A percentile compares a stretch with the other conserved stretches of the same genome.
These are phyloP conservation scores for Pyrus hybrid DNA, from an alignment of 331 rosid genomes.

Conservation along the genomic window DNA sequence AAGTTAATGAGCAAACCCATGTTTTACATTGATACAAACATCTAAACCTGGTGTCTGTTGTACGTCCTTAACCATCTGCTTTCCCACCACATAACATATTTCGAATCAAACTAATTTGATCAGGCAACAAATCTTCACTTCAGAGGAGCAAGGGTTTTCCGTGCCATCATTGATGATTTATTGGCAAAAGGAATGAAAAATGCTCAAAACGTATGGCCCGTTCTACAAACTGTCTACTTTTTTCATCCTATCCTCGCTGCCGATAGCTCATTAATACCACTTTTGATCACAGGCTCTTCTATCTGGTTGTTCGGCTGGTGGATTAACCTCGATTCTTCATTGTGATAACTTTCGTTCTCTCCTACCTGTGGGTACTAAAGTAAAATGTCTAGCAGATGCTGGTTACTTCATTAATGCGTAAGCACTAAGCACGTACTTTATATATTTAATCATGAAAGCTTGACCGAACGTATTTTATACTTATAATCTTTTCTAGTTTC, in stretches of 20 bases:
- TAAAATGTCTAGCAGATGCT: conserved; percentile 89
- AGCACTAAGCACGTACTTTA: conserved; percentile 27
- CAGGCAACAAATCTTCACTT: too few species aligned
- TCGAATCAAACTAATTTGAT: conserved; percentile 11
- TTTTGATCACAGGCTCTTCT: conserved; percentile 64
- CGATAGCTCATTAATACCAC: conserved; percentile 5
- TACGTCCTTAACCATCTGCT: neutral
- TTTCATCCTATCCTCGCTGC: neutral
- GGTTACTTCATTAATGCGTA: conserved; percentile 85
- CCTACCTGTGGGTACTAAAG: conserved; percentile 51
- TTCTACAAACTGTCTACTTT: neutral
- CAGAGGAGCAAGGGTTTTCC: conserved; percentile 85
- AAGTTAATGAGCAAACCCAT: neutral
- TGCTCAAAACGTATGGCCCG: conserved; percentile 56
- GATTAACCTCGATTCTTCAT: conserved; percentile 70
- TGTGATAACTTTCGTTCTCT: conserved; percentile 77
- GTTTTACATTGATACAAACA: neutral
- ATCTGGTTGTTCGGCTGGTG: conserved; percentile 99
- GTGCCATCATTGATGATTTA: conserved; percentile 69
- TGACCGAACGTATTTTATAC: neutral
- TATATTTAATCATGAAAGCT: neutral
- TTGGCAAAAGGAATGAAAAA: conserved; percentile 79
- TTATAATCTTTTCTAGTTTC: neutral
- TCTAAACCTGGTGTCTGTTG: neutral
- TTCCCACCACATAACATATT: neutral